phyloP scores from a whole-genome alignment of 495 filamentous ascomycete genomes.

The Talaromyces borbonicus region DNA sequence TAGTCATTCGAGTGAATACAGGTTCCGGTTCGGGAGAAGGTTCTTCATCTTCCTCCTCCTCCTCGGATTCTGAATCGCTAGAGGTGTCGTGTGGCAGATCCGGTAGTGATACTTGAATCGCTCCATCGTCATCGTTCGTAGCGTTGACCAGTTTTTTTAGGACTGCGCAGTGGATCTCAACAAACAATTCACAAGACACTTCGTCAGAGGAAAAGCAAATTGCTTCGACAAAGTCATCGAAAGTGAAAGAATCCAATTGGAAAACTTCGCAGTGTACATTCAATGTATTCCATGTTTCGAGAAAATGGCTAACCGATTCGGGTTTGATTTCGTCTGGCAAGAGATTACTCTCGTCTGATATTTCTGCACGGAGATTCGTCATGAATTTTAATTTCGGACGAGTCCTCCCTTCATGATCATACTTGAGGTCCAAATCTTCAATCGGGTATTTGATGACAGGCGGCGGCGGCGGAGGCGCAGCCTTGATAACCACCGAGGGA shows the following conservation, averaged over 20 bases:
- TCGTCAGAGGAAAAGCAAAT: constrained; percentile 71
- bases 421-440: constrained; percentile 76
- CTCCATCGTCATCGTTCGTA: constrained; percentile 59
- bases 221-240: constrained; percentile 90
- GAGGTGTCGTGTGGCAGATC: constrained; percentile 62
- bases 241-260: constrained; percentile 89
- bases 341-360: constrained; percentile 29
- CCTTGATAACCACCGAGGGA: constrained; percentile 27
- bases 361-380: constrained; percentile 43
- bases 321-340: constrained; percentile 56
- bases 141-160: constrained; percentile 78
- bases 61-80: constrained; percentile 47
- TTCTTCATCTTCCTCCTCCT: constrained; percentile 39
- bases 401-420: constrained; percentile 43
- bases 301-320: constrained; percentile 66
- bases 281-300: constrained; percentile 91
- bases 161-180: constrained; percentile 84
- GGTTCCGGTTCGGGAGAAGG: constrained; percentile 52
- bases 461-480: constrained; percentile 46
- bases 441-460: constrained; percentile 88
- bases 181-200: constrained; percentile 75
- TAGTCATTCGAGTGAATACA: constrained; percentile 58
- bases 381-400: constrained; percentile 73
- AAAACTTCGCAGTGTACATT: constrained; percentile 95
- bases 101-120: constrained; percentile 67